Conservation (phyloP, 148 eudicot species). For the Amaranthus hypochondriacus region DNA sequence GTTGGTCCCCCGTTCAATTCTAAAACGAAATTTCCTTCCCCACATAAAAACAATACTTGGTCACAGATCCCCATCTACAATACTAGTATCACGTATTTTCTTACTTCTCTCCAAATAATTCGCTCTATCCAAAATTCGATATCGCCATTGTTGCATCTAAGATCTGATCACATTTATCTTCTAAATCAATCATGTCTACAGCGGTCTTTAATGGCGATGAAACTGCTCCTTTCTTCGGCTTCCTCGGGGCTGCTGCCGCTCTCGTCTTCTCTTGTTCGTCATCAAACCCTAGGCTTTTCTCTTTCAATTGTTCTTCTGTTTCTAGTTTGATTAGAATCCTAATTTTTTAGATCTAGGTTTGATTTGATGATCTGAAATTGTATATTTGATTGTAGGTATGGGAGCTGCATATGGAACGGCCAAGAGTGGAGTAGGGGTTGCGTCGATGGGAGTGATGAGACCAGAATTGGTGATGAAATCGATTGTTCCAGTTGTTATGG, state of each 20-base stretch:
- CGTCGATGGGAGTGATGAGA: conserved; percentile 87
- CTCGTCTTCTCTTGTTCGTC: conserved; percentile 54
- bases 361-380: neutral
- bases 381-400: conserved; percentile 41
- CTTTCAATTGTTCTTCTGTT: neutral
- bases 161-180: conserved; percentile 11
- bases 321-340: neutral
- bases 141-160: conserved; percentile 21
- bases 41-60: neutral
- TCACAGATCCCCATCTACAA: neutral
- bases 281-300: neutral
- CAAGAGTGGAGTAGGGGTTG: conserved; percentile 77
- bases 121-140: neutral
- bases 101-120: neutral
- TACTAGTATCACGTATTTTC: neutral
- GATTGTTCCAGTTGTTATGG: conserved; percentile 86
- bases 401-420: conserved; percentile 84
- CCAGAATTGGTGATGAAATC: conserved; percentile 83
- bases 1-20: neutral
- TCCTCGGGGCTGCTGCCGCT: conserved; percentile 57
- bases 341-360: neutral
- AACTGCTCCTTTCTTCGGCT: conserved; percentile 62
- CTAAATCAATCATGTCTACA: conserved; percentile 25
- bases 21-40: neutral
- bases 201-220: conserved; percentile 50